Percentiles rank a stretch among this genome's conserved stretches.
These are phyloP conservation scores for Trichoderma asperellum DNA, from an alignment of 2,329 filamentous ascomycete genomes.

Conservation along the genomic window DNA sequence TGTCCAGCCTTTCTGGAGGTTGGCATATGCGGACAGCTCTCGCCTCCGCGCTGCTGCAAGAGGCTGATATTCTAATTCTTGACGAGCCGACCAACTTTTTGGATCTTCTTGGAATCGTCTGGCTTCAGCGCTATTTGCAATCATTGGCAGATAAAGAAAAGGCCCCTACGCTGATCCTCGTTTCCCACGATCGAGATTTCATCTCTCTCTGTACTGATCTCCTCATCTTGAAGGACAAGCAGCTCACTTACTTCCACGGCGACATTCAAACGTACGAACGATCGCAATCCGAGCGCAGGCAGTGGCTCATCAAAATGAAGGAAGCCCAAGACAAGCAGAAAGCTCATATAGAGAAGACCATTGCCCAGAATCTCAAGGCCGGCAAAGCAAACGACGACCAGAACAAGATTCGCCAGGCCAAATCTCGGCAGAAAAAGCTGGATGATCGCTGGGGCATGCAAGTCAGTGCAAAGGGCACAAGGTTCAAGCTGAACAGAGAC, in stretches of 20 bases:
- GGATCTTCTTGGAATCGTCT: conserved; percentile 80
- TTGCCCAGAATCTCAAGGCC: conserved; percentile 72
- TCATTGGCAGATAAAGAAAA: conserved; percentile 55
- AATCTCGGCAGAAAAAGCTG: conserved; percentile 80
- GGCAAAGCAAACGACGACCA: conserved; percentile 80
- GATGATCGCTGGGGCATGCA: conserved; percentile 80
- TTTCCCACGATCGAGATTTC: conserved; percentile 85
- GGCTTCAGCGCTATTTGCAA: conserved; percentile 75
- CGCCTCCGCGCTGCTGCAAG: conserved; percentile 68
- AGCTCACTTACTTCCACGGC: conserved; percentile 74
- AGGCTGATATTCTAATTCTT: conserved; percentile 76
- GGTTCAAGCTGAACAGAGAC: conserved; percentile 83
- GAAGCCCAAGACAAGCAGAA: conserved; percentile 81
- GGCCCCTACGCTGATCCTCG: conserved; percentile 71
- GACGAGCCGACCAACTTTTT: conserved; percentile 90
- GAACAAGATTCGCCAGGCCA: conserved; percentile 84
- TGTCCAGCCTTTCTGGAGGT: conserved; percentile 73
- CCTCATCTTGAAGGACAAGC: conserved; percentile 73
- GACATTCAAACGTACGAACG: conserved; percentile 73
- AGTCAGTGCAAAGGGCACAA: conserved; percentile 69
- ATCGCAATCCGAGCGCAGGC: conserved; percentile 67
- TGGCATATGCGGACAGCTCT: conserved; percentile 74
- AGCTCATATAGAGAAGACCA: conserved; percentile 78
- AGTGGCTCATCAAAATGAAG: conserved; percentile 73
- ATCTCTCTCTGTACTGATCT: conserved; percentile 77